Conservation (phyloP, 306 rosid species). For the Quercus berberidifolia region DNA sequence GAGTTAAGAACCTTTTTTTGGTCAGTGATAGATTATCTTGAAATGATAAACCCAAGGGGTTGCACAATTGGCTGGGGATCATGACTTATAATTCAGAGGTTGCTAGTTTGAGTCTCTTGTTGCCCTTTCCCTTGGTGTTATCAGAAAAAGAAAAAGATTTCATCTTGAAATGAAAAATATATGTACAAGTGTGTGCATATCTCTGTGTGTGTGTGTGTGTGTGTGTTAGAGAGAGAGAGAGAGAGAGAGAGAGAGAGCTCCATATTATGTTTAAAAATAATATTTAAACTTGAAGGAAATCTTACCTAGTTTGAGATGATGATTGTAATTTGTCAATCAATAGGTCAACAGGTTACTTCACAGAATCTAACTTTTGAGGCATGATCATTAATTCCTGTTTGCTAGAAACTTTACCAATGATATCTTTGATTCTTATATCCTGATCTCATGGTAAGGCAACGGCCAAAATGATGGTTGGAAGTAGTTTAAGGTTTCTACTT, state of each 20-base stretch:
- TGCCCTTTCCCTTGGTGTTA: too few species aligned
- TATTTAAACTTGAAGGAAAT: neutral
- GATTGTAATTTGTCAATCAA: neutral
- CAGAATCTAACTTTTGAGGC: neutral
- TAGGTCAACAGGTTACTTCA: neutral
- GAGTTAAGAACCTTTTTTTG: neutral
- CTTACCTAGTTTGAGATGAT: neutral
- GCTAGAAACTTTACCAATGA: neutral
- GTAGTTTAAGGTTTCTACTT: neutral
- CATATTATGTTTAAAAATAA: neutral
- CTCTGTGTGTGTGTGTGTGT: too few species aligned
- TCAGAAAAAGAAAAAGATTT: too few species aligned
- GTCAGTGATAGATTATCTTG: too few species aligned
- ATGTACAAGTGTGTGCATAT: too few species aligned
- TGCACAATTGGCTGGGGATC: too few species aligned
- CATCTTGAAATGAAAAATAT: too few species aligned
- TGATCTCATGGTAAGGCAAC: neutral
- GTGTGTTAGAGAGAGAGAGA: too few species aligned
- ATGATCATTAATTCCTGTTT: neutral
- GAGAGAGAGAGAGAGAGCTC: too few species aligned
- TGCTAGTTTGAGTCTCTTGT: too few species aligned
- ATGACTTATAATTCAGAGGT: too few species aligned
- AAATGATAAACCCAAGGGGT: too few species aligned
- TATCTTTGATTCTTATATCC: neutral
- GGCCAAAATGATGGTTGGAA: neutral